Evolutionary conservation across 192 early-diverging fungal genomes (phyloP), one percentile per base, ranked within the genome.

Genomic region (Coemansia erecta): DNA sequence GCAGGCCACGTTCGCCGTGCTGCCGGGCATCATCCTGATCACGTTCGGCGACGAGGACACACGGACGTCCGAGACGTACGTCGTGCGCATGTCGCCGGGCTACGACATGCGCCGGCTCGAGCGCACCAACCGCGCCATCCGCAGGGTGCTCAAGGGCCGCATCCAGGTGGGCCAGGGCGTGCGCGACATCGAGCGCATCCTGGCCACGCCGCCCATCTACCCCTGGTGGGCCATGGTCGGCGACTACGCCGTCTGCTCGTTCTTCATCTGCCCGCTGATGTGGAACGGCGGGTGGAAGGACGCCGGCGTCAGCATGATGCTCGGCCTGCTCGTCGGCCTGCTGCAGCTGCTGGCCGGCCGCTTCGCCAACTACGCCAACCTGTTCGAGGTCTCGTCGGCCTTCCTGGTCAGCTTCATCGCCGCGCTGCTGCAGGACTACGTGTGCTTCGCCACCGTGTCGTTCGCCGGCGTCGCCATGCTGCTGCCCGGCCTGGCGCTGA

Each of bases 401-500:
- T 85, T 88, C 42, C 54, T 87, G 31, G 77, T 87, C 37, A 83
- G 84, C 19, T 73, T 90, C 23, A 77, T 88, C 22, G 82, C 85
- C 6, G 72, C 84, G 33, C 69, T 85, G 23, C 63, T 90, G 52
- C 77, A 80, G 35, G 73, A 83, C 31, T 58, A 85, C 19, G 78
- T 90, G 35, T 88, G 86, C 64, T 90, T 84, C 56, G 74, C 81
- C 31, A 81, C 84, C 0, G 85, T 87, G 9, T 66, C 84, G 2
- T 71, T 90, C 9, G 72, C 87, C 0, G 85, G 84, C 24, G 72
- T 86, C 48, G 82, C 86, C 14, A 77, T 86, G 66, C 61, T 86
- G 26, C 72, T 89, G 6, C 85, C 88, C 0, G 94, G 94, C 9
- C 81, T 94, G 44, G 73, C 85, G 8, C 66, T 97, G 54, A 97